Evolutionary conservation across 129 eudicot species (phyloP).

Genomic region (Flaveria brownii): DNA sequence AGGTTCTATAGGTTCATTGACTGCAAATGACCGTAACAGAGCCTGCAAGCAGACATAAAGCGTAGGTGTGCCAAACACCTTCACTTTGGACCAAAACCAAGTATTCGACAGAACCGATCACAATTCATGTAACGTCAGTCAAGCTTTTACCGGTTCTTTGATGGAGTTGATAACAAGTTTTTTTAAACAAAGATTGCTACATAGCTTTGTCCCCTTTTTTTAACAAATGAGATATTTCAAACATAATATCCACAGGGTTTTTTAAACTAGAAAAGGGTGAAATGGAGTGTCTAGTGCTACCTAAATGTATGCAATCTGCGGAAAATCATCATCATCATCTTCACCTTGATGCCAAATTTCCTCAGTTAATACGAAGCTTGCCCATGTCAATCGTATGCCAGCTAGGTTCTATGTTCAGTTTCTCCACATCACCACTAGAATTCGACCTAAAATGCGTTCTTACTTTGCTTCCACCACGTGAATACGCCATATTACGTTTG

Average conservation of each 20-base stretch:
- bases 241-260: constrained; percentile 13
- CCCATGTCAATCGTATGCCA: constrained; percentile 64
- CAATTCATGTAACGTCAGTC: neutral
- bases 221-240: constrained; percentile 16
- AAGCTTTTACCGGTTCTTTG: neutral
- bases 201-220: constrained; percentile 21
- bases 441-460: constrained; percentile 35
- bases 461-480: constrained; percentile 31
- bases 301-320: constrained; percentile 34
- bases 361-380: constrained; percentile 62
- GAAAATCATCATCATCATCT: constrained; percentile 12
- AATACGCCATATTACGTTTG: constrained; percentile 40
- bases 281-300: constrained; percentile 19
- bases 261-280: constrained; percentile 4
- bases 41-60: too few species aligned
- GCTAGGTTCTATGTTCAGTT: constrained; percentile 37
- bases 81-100: neutral
- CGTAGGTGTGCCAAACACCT: too few species aligned
- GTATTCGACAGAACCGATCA: neutral
- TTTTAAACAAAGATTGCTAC: constrained; percentile 8
- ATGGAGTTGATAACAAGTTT: constrained; percentile 2
- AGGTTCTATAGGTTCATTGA: too few species aligned
- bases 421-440: constrained; percentile 41
- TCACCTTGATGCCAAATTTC: constrained; percentile 15
- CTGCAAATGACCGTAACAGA: too few species aligned